phyloP scores from a whole-genome alignment of 805 yeast genomes.

The Teunomyces cretensis region DNA sequence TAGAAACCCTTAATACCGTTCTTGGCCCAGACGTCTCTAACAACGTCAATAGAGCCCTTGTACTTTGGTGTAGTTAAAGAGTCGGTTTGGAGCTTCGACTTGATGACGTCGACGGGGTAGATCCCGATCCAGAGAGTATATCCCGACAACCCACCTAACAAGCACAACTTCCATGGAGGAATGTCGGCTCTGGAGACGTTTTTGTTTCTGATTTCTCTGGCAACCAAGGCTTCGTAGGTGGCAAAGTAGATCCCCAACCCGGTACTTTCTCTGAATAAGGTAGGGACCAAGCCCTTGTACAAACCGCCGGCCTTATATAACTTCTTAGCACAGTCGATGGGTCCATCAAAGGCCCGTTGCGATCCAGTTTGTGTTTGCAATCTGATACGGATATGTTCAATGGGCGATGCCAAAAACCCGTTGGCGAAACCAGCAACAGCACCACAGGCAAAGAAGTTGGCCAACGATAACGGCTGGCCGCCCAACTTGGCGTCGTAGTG shows the following conservation, averaged over 20 bases:
- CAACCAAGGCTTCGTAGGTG: slow-evolving; percentile 85
- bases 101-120: slow-evolving; percentile 89
- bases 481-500: slow-evolving; percentile 51
- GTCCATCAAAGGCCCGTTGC: slow-evolving; percentile 62
- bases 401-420: slow-evolving; percentile 86
- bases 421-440: slow-evolving; percentile 91
- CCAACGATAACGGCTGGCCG: slow-evolving; percentile 47
- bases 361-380: slow-evolving; percentile 79
- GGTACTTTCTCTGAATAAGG: slow-evolving; percentile 94
- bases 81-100: slow-evolving; percentile 79
- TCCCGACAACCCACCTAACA: slow-evolving; percentile 90
- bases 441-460: slow-evolving; percentile 81
- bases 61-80: slow-evolving; percentile 58
- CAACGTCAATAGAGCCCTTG: slow-evolving; percentile 59
- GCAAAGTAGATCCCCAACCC: slow-evolving; percentile 92
- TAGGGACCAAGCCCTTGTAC: slow-evolving; percentile 81
- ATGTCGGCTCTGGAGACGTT: slow-evolving; percentile 62
- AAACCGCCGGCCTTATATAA: slow-evolving; percentile 55
- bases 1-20: slow-evolving; percentile 77
- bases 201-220: slow-evolving; percentile 54
- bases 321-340: slow-evolving; percentile 66
- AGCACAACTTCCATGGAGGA: slow-evolving; percentile 83
- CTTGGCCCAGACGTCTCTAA: slow-evolving; percentile 49
- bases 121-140: slow-evolving; percentile 81
- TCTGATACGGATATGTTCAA: slow-evolving; percentile 92